Percentiles rank a stretch among this genome's conserved stretches.
phyloP scores from a whole-genome alignment of 202 grass and related monocot genomes.

The Elaeis oleifera region DNA sequence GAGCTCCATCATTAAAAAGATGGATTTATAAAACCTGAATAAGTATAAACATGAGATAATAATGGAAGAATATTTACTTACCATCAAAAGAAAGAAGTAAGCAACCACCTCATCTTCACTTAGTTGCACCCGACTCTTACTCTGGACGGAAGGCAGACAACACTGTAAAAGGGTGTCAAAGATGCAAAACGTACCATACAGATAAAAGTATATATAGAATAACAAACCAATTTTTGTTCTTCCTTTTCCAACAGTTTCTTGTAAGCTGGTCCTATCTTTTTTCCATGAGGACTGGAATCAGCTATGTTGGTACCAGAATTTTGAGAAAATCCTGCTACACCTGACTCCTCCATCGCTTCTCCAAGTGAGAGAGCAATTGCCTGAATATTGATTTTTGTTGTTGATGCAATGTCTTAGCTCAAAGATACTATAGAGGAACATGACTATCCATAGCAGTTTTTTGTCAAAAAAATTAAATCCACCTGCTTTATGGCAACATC shows the following conservation, averaged over 20 bases:
- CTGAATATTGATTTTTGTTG: conserved; percentile 31
- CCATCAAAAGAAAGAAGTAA: conserved; percentile 93
- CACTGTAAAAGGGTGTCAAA: conserved; percentile 10
- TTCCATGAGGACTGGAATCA: conserved; percentile 25
- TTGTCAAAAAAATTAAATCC: not conserved
- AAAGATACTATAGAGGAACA: not conserved
- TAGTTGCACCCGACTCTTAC: conserved; percentile 67
- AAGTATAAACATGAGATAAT: not conserved
- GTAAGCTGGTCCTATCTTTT: conserved; percentile 20
- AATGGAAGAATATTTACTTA: conserved; percentile 23
- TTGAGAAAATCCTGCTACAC: conserved; percentile 24
- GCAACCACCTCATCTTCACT: conserved; percentile 81
- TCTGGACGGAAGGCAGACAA: conserved; percentile 32
- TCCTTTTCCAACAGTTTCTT: conserved; percentile 33
- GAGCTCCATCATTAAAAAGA: too few species aligned
- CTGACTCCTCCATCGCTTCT: conserved; percentile 25
- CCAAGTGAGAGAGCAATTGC: conserved; percentile 73
- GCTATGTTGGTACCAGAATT: conserved; percentile 15
- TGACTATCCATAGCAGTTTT: too few species aligned
- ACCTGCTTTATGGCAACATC: conserved; percentile 63
- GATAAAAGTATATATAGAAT: conserved; percentile 12
- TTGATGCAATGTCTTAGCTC: not conserved
- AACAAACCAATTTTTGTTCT: conserved; percentile 45
- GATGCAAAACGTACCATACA: not conserved
- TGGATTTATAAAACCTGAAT: too few species aligned